Conservation (phyloP, 306 rosid species). For the Leucaena leucocephala region DNA sequence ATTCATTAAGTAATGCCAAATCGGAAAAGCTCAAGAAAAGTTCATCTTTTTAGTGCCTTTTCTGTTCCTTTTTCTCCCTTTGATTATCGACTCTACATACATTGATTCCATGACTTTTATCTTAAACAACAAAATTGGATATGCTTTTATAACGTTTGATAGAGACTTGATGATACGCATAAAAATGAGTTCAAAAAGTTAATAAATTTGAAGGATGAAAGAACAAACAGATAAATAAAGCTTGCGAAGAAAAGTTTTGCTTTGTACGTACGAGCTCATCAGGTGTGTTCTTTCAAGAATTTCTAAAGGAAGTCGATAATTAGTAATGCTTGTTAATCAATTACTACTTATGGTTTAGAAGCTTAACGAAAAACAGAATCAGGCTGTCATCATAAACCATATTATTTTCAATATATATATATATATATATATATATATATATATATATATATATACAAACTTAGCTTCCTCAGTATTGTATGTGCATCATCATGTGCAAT, state of each 20-base stretch:
- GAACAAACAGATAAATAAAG: not conserved
- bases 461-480: too few species aligned
- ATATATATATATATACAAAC: too few species aligned
- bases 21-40: not conserved
- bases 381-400: not conserved
- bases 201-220: not conserved
- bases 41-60: not conserved
- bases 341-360: too few species aligned
- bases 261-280: not conserved
- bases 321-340: not conserved
- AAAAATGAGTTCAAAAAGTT: not conserved
- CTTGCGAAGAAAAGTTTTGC: not conserved
- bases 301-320: not conserved
- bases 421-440: too few species aligned
- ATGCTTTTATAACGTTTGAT: not conserved
- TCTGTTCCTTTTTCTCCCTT: not conserved
- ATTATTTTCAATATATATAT: not conserved
- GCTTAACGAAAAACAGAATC: not conserved
- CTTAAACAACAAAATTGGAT: too few species aligned
- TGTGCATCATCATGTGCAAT: constrained; percentile 42
- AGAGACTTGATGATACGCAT: not conserved
- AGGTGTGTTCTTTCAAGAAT: not conserved
- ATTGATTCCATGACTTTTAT: too few species aligned
- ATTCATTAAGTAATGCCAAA: not conserved
- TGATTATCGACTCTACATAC: not conserved